Conservation (phyloP, 2,329 filamentous ascomycete species). For the Colletotrichum orchidophilum region DNA sequence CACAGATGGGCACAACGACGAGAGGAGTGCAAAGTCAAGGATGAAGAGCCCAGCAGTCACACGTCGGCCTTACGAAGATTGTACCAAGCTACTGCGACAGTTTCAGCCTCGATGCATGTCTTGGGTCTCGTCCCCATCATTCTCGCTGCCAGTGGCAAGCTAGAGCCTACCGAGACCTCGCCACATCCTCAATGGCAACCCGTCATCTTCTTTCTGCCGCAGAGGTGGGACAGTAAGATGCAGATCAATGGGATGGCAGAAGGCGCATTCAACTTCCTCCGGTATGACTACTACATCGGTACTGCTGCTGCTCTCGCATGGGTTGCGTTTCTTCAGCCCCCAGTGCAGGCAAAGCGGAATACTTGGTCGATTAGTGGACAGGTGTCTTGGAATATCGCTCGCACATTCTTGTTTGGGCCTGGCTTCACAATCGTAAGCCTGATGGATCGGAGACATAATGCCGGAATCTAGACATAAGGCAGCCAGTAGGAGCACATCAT, state of each 20-base stretch:
- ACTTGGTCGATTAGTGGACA: neutral
- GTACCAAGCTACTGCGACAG: neutral
- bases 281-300: neutral
- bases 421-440: neutral
- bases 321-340: neutral
- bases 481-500: neutral
- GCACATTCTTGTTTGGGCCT: neutral
- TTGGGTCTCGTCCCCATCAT: neutral
- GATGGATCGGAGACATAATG: neutral
- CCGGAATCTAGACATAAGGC: neutral
- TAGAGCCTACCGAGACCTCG: neutral
- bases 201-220: neutral
- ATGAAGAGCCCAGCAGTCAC: neutral
- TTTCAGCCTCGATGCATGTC: neutral
- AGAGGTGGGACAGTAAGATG: neutral
- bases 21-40: neutral
- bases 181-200: neutral
- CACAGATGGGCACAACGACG: neutral
- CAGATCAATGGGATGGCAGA: neutral
- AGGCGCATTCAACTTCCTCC: conserved; percentile 1
- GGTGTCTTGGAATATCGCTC: neutral
- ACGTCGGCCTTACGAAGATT: neutral
- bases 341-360: neutral
- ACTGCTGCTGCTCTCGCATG: neutral
- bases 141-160: neutral